A percentile compares a stretch with the other conserved stretches of the same genome.
These are phyloP conservation scores for Vitis rupestris DNA, from an alignment of 164 flowering plant genomes.

Conservation along the genomic window DNA sequence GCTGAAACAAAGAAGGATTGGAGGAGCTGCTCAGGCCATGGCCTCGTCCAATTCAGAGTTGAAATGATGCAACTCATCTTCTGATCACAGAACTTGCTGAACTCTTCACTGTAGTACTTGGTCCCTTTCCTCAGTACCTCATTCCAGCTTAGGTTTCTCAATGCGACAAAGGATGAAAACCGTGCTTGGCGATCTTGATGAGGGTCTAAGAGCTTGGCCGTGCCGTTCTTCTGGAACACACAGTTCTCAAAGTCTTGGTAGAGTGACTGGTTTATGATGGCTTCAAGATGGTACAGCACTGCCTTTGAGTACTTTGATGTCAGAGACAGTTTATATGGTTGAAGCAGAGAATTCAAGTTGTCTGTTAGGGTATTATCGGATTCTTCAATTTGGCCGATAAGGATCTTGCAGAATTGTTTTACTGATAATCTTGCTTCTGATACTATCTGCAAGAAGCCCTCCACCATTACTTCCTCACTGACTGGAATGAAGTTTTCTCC, in stretches of 20 bases:
- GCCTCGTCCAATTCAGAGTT: constrained; percentile 69
- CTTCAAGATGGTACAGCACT: constrained; percentile 75
- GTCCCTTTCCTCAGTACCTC: constrained; percentile 89
- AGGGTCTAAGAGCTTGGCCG: constrained; percentile 67
- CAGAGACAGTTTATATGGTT: constrained; percentile 59
- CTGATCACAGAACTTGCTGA: constrained; percentile 89
- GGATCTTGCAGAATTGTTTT: constrained; percentile 74
- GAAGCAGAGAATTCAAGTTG: constrained; percentile 64
- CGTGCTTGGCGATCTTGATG: constrained; percentile 63
- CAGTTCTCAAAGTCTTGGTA: constrained; percentile 89
- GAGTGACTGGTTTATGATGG: constrained; percentile 74
- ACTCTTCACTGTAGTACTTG: constrained; percentile 88
- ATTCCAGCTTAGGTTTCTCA: constrained; percentile 90
- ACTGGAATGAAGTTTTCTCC: constrained; percentile 56
- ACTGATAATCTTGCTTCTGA: constrained; percentile 85
- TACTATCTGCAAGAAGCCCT: constrained; percentile 86
- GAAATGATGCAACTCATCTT: constrained; percentile 83
- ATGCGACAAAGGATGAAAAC: constrained; percentile 63
- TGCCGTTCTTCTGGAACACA: constrained; percentile 76
- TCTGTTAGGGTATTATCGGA: constrained; percentile 46
- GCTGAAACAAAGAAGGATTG: constrained; percentile 90
- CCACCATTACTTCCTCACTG: constrained; percentile 78
- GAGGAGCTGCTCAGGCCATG: constrained; percentile 91
- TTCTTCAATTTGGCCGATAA: constrained; percentile 63
- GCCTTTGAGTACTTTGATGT: constrained; percentile 68